Conservation (phyloP, 805 yeast genomes). For the Yamadazyma phyllophila region DNA sequence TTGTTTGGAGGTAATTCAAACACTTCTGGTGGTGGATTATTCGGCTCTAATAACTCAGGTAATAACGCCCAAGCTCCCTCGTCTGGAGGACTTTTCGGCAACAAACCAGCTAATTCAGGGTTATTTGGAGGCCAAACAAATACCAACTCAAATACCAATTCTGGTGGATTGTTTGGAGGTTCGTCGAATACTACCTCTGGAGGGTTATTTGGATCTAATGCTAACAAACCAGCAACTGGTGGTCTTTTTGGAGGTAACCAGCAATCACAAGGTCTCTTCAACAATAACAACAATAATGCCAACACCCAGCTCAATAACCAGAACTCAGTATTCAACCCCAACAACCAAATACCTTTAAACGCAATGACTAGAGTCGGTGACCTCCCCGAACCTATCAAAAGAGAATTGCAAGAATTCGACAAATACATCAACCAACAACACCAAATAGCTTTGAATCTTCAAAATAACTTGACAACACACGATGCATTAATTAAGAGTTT, state of each 20-base stretch:
- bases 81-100: constrained; percentile 14
- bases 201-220: constrained; percentile 19
- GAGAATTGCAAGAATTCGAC: constrained; percentile 68
- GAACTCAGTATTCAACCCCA: constrained; percentile 21
- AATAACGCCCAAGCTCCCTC: not conserved
- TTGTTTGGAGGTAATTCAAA: constrained; percentile 19
- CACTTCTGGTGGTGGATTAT: constrained; percentile 25
- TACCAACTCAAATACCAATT: constrained; percentile 6
- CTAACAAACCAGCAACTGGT: constrained; percentile 9
- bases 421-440: constrained; percentile 72
- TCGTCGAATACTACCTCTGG: constrained; percentile 9
- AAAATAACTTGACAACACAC: constrained; percentile 61
- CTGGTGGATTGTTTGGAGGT: constrained; percentile 20
- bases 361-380: constrained; percentile 76
- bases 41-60: constrained; percentile 15
- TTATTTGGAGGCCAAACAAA: constrained; percentile 20
- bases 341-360: constrained; percentile 46
- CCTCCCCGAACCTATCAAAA: constrained; percentile 66
- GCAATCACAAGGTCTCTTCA: constrained; percentile 9
- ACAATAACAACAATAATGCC: not conserved
- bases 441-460: constrained; percentile 64
- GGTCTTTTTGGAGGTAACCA: constrained; percentile 25
- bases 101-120: constrained; percentile 15
- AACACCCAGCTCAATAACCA: constrained; percentile 9
- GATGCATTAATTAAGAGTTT: constrained; percentile 62